Base-by-base conservation (phyloP, 75 land plant species). In the Sequoia sempervirens region DNA sequence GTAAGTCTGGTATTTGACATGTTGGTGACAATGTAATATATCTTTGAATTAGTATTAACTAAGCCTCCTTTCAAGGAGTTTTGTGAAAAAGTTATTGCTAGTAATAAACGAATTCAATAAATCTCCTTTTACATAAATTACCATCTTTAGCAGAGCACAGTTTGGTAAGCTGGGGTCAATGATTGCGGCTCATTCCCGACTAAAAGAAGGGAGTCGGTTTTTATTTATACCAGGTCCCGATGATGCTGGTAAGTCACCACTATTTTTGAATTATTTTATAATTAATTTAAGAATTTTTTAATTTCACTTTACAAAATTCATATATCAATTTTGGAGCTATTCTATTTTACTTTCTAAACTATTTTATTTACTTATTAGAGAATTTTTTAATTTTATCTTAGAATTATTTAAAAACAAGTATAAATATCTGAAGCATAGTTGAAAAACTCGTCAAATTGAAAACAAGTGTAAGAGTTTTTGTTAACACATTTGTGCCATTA, bases 191-290 rank as follows among this genome's bases (percentile, higher is more conserved):
- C 94, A 89, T 87, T 88, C 93, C 68, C 92, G 97, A 32, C 84
- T 98, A 41, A 91, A 89, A 85, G 94, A 95, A 64, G 90, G 87
- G 12, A 94, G 99, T 78, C 91, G 89, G 28, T 98, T 98, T 84
- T 83, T 98, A 34, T 91, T 98, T 84, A 89, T 98, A 84, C 99
- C 99, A 17, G 99, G 99, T 80, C 99, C 99, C 70, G 97, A 94
- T 88, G 99, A 98, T 90, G 87, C 91, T 80, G 99, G 99, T 93
- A 82, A 43, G 66, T 43, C 70, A 66, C 5, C 10, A 47, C 50
- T 47, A 47, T 47, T 47, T 9, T 47, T 47, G 50, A 47, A 1
- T 9, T 47, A 47, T 47, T 47, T 40, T 40, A 40, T 40, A 34
- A 34, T 40, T 47, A 9, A 47, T 47, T 47, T 9, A 47, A 47